Percentiles rank a stretch among this genome's conserved stretches.
These are phyloP conservation scores for Dryas alaskensis DNA, from an alignment of 306 rosid genomes.

Conservation along the genomic window DNA sequence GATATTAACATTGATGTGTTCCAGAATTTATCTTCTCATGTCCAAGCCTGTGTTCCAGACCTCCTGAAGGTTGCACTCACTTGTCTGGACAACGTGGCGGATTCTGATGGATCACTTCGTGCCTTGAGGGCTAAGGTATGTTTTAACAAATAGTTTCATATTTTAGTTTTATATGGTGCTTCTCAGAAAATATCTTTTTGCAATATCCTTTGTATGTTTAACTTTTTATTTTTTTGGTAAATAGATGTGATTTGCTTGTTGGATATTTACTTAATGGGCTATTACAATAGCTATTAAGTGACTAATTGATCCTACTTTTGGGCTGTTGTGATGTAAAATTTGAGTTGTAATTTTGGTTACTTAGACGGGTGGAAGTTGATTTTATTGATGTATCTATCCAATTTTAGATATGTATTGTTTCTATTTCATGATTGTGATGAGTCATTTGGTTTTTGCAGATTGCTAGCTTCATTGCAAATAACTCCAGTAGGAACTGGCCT, in stretches of 20 bases:
- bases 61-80: slow-evolving; percentile 85
- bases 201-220: neutral
- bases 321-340: neutral
- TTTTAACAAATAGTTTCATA: neutral
- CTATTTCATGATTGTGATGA: slow-evolving; percentile 12
- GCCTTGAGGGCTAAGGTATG: slow-evolving; percentile 91
- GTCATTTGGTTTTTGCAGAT: slow-evolving; percentile 55
- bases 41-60: slow-evolving; percentile 92
- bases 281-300: neutral
- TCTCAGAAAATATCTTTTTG: no score
- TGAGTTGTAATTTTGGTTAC: neutral
- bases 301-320: neutral
- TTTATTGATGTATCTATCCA: neutral
- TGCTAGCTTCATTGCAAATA: slow-evolving; percentile 84
- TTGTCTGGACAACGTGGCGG: slow-evolving; percentile 78
- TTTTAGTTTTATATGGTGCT: neutral
- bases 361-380: neutral
- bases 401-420: neutral
- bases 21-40: slow-evolving; percentile 76
- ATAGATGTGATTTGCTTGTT: neutral
- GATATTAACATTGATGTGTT: slow-evolving; percentile 61
- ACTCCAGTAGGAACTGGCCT: slow-evolving; percentile 85
- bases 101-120: slow-evolving; percentile 88
- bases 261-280: neutral
- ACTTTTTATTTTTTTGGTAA: neutral